Conservation (phyloP, 805 yeast species). For the Pichia occidentalis region DNA sequence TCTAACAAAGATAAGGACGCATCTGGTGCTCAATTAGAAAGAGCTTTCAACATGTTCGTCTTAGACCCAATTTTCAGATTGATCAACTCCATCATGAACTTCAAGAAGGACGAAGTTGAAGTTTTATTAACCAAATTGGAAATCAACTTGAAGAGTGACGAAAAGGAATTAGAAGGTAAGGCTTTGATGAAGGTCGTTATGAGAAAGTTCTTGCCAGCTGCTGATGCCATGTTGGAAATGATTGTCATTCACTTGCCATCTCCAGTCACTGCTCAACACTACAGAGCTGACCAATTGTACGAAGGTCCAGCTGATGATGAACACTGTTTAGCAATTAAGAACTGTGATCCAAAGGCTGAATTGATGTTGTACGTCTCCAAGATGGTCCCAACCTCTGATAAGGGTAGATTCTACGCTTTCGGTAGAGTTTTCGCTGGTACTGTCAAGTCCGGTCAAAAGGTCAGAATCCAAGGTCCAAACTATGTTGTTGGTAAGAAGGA, state of each 20-base stretch:
- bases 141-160: constrained; percentile 88
- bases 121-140: constrained; percentile 88
- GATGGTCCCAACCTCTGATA: constrained; percentile 99
- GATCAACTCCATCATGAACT: constrained; percentile 96
- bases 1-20: constrained; percentile 93
- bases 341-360: constrained; percentile 98
- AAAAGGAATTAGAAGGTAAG: constrained; percentile 98
- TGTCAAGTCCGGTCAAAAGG: constrained; percentile 97
- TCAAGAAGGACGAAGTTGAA: constrained; percentile 96
- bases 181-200: constrained; percentile 96
- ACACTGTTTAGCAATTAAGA: constrained; percentile 85
- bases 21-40: constrained; percentile 90
- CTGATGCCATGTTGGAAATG: constrained; percentile 99
- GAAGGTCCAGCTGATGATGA: constrained; percentile 98
- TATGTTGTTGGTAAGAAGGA: constrained; percentile 98
- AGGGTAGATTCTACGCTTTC: constrained; percentile 99
- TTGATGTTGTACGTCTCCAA: constrained; percentile 98
- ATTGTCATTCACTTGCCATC: constrained; percentile 97
- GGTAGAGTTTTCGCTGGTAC: constrained; percentile 99
- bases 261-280: constrained; percentile 97
- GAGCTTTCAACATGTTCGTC: constrained; percentile 99
- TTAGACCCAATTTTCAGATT: constrained; percentile 98
- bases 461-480: constrained; percentile 99
- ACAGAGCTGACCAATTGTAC: constrained; percentile 98
- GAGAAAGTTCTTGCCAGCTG: constrained; percentile 99